These are phyloP conservation scores for Saturnispora kantuleensis DNA, from an alignment of 805 yeast species.

Conservation along the genomic window DNA sequence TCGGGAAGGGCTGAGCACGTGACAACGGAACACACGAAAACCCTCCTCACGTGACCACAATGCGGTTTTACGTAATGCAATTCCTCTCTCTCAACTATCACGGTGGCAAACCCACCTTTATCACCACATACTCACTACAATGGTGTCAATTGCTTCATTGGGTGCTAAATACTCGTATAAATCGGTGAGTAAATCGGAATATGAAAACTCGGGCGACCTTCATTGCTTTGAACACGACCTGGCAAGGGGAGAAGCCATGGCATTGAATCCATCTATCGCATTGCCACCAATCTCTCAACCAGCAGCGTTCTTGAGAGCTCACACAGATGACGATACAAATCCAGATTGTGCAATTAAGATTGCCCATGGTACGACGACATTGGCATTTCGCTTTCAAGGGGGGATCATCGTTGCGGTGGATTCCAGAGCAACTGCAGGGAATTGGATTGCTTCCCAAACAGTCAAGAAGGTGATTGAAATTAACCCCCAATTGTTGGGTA, in stretches of 20 bases:
- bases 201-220: constrained; percentile 5
- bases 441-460: constrained; percentile 96
- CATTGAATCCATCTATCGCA: constrained; percentile 50
- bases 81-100: too few species aligned
- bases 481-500: constrained; percentile 89
- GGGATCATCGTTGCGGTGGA: constrained; percentile 96
- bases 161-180: constrained; percentile 21
- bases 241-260: constrained; percentile 12
- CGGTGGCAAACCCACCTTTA: too few species aligned
- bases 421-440: constrained; percentile 96
- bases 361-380: constrained; percentile 98
- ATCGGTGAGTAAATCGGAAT: constrained; percentile 7
- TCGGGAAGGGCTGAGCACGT: too few species aligned
- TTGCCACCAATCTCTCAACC: constrained; percentile 85
- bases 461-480: constrained; percentile 96
- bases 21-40: too few species aligned
- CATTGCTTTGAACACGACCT: constrained; percentile 18
- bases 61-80: too few species aligned
- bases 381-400: constrained; percentile 92
- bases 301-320: constrained; percentile 90
- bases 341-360: constrained; percentile 93
- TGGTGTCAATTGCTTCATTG: constrained; percentile 25
- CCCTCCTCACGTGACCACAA: too few species aligned
- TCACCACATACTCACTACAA: constrained; percentile 4
- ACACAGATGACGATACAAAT: constrained; percentile 87